phyloP scores from a whole-genome alignment of 2,329 filamentous ascomycete species.

The Pseudogymnoascus sp. region DNA sequence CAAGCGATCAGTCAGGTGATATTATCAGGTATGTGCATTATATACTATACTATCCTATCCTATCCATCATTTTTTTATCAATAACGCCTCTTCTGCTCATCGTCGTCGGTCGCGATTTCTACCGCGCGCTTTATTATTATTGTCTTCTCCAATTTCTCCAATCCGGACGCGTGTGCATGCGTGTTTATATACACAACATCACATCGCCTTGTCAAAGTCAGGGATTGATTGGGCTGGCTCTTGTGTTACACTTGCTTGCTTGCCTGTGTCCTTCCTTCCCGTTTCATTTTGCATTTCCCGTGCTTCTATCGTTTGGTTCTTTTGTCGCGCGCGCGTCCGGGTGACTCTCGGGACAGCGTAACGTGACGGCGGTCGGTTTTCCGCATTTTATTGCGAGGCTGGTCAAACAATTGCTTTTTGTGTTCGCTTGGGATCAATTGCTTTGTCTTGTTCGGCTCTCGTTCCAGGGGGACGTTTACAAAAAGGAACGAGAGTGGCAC shows the following conservation, averaged over 20 bases:
- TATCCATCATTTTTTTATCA: not conserved
- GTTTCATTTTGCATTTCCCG: not conserved
- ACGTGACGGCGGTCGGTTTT: slow-evolving; percentile 1
- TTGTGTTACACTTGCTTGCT: slow-evolving; percentile 5
- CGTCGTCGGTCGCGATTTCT: not conserved
- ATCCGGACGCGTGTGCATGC: slow-evolving; percentile 1
- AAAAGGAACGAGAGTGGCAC: not conserved
- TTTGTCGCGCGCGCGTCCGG: slow-evolving; percentile 4
- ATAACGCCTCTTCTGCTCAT: not conserved
- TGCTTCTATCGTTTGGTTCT: not conserved
- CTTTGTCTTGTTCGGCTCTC: not conserved
- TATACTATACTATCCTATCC: not conserved
- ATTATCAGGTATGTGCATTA: slow-evolving; percentile 6
- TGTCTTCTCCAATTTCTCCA: too few relatives aligned
- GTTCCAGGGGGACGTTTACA: not conserved
- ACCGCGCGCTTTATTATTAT: slow-evolving; percentile 9
- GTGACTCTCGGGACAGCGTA: not conserved
- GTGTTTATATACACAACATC: slow-evolving; percentile 7
- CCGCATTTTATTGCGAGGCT: slow-evolving; percentile 1
- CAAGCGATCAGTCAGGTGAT: slow-evolving; percentile 8
- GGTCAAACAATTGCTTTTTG: not conserved
- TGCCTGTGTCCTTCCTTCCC: not conserved
- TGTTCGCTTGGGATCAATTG: not conserved
- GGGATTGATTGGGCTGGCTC: not conserved
- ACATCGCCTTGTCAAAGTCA: not conserved